Conservation (phyloP, 2,329 filamentous ascomycete species). For the Exophiala sp. region DNA sequence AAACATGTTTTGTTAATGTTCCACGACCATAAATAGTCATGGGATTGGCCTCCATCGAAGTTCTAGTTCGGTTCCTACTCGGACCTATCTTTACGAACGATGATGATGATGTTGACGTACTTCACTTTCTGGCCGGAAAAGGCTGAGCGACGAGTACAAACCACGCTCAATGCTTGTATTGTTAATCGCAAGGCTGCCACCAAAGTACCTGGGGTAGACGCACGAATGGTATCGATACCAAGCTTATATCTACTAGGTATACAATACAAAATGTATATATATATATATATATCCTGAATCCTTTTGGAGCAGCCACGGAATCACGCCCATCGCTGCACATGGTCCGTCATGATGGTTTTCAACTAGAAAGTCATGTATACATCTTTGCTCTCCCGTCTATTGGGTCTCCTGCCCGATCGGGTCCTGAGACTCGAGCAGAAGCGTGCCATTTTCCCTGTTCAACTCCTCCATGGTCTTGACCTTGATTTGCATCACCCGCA, state of each 20-base stretch:
- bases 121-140: neutral
- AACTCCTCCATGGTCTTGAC: conserved; percentile 55
- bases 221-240: neutral
- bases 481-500: conserved; percentile 76
- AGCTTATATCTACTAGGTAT: neutral
- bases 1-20: no score
- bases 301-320: no score
- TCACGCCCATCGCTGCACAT: no score
- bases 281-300: no score
- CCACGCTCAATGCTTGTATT: neutral
- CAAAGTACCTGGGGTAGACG: neutral
- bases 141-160: neutral
- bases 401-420: neutral
- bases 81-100: neutral
- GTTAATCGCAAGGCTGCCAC: neutral
- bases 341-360: no score
- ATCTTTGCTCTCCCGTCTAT: neutral
- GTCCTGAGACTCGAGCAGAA: conserved; percentile 25
- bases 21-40: no score
- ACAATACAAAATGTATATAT: no score
- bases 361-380: no score
- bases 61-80: neutral
- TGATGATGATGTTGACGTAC: neutral
- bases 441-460: conserved; percentile 39
- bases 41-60: no score